These are phyloP conservation scores for Daldinia concentrica DNA, from an alignment of 495 filamentous ascomycete species.

Conservation along the genomic window DNA sequence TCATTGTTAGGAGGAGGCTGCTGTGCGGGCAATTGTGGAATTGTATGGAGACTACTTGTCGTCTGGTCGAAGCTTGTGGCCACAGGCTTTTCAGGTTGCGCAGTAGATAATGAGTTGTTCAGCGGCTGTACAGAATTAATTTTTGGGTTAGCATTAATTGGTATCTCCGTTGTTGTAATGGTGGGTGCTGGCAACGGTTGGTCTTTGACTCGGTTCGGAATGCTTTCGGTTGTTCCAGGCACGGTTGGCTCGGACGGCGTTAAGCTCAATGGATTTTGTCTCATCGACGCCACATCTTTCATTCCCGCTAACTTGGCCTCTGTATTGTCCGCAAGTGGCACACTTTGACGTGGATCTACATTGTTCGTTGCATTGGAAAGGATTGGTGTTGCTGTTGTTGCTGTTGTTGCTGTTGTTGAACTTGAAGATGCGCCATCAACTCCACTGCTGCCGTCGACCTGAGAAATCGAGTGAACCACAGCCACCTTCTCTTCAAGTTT, in stretches of 20 bases:
- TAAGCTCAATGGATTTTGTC: slow-evolving; percentile 24
- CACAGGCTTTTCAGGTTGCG: slow-evolving; percentile 1
- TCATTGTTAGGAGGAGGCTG: slow-evolving; percentile 15
- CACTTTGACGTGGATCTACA: slow-evolving; percentile 62
- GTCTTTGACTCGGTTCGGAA: slow-evolving; percentile 49
- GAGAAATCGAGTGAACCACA: slow-evolving; percentile 15
- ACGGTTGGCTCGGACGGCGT: slow-evolving; percentile 13
- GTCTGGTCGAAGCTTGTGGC: neutral
- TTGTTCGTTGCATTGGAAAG: slow-evolving; percentile 58
- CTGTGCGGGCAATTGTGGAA: neutral
- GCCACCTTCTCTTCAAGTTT: slow-evolving; percentile 18
- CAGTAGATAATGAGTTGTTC: neutral
- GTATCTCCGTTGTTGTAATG: slow-evolving; percentile 17
- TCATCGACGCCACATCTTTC: slow-evolving; percentile 28
- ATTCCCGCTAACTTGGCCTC: slow-evolving; percentile 45
- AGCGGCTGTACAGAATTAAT: slow-evolving; percentile 3
- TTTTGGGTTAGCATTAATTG: neutral
- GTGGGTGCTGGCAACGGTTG: slow-evolving; percentile 54
- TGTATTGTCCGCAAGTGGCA: slow-evolving; percentile 49
- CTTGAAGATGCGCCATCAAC: slow-evolving; percentile 54
- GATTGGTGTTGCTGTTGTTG: no score
- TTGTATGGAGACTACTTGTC: neutral
- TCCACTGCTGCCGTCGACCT: slow-evolving; percentile 7
- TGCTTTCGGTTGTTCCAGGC: slow-evolving; percentile 35
- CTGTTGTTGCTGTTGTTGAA: slow-evolving; percentile 52